Base-by-base conservation (phyloP, 352 stramenopile genomes). In the Stephanocyclus meneghinianus region DNA sequence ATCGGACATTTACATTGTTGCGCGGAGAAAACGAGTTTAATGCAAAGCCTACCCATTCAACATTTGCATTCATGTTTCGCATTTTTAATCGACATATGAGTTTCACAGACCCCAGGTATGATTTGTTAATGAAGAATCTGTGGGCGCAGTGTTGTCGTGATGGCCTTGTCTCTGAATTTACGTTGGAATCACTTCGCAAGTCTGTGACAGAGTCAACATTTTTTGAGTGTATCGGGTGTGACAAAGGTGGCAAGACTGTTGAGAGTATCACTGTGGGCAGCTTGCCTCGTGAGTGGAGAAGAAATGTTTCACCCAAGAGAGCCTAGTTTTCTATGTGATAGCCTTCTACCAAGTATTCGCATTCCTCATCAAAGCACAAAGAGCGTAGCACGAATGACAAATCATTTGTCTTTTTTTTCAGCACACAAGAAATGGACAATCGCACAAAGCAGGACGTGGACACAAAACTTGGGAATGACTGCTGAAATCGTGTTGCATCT, bases 41-140 rank as follows among this genome's bases (percentile, higher is more conserved):
- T 44, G 62, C 59, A 47, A 73, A 50, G 21, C 35, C 61, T 13
- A 83, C 76, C 35, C 76, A 83, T 53, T 64, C 68, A 29, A 75
- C 76, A 2, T 83, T 78, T 65, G 67, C 76, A 18, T 78, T 71
- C 69, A 83, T 83, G 76, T 78, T 83, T 29, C 18, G 53, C 32
- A 72, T 71, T 47, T 84, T 79, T 29, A 78, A 67, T 56, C 60
- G 44, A 11, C 77, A 84, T 35, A 70, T 84, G 77, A 21, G 80
- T 53, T 84, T 80, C 48, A 44, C 55, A 44, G 67, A 84, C 30
- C 42, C 30, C 15, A 71, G 77, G 67, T 79, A 84, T 70, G 26
- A 60, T 40, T 30, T 55, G 44, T 56, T 84, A 56, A 76, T 80
- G 47, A 21, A 29, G 30, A 80, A 57, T 50, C 18, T 84, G 18